Evolutionary conservation across 306 rosid species (phyloP).

Genomic region (Lathyrus sativus): DNA sequence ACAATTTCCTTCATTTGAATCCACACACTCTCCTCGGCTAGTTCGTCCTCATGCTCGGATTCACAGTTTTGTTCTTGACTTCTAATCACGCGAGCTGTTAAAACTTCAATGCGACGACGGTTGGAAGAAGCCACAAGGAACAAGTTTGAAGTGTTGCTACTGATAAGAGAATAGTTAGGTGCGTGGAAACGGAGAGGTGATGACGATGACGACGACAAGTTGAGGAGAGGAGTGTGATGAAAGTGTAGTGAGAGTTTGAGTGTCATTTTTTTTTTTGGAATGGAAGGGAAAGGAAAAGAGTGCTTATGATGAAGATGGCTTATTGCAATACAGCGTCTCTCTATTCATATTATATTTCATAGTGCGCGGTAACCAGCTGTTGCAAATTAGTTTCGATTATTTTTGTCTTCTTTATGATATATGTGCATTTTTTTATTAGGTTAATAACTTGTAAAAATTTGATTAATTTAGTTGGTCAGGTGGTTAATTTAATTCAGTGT

Average conservation of each 20-base stretch:
- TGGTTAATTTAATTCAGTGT: no score
- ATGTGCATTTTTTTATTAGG: no score
- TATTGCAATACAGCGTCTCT: not conserved
- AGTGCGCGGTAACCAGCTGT: not conserved
- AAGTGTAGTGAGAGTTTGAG: constrained; percentile 29
- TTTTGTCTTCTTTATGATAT: not conserved
- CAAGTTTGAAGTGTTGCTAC: constrained; percentile 27
- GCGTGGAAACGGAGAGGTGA: constrained; percentile 12
- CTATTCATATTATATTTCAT: not conserved
- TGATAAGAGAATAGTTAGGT: not conserved
- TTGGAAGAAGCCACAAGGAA: constrained; percentile 9
- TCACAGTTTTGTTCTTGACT: constrained; percentile 21
- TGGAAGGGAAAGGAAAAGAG: constrained; percentile 1
- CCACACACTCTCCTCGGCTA: constrained; percentile 58
- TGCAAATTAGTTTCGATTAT: not conserved
- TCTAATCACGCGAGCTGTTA: constrained; percentile 29
- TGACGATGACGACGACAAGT: constrained; percentile 16
- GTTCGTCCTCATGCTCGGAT: constrained; percentile 38
- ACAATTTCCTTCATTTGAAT: constrained; percentile 71
- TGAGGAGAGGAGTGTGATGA: constrained; percentile 30
- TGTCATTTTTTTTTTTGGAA: constrained; percentile 42
- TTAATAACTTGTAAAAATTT: no score
- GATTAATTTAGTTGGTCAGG: no score
- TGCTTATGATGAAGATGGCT: not conserved
- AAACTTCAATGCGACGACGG: constrained; percentile 4